A percentile compares a stretch with the other conserved stretches of the same genome.
phyloP scores from a whole-genome alignment of 176 grass and related monocot species.

The Rhynchospora tenuis region DNA sequence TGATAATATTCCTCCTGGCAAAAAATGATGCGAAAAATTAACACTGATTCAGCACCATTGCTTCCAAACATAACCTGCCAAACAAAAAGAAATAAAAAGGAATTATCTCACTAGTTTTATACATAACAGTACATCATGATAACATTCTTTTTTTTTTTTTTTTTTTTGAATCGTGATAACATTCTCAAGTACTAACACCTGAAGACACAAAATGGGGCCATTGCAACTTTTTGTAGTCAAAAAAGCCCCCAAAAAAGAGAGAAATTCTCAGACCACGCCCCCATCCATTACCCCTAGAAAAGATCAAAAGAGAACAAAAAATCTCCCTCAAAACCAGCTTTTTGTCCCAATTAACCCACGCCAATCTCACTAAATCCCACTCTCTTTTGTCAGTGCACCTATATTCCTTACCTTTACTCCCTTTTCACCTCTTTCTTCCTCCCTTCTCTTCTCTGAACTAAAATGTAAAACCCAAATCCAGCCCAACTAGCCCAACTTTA shows the following conservation, averaged over 20 bases:
- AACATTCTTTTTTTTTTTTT: too few species aligned
- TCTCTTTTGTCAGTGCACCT: constrained; percentile 20
- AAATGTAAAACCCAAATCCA: not conserved
- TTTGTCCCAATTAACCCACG: constrained; percentile 14
- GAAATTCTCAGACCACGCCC: constrained; percentile 31
- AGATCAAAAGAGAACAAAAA: constrained; percentile 18
- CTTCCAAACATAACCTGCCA: constrained; percentile 8
- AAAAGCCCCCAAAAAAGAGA: constrained; percentile 20
- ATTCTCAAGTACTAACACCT: not conserved
- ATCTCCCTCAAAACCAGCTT: constrained; percentile 30
- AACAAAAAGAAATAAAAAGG: not conserved
- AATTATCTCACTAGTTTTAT: not conserved
- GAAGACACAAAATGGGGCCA: constrained; percentile 3
- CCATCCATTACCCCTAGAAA: constrained; percentile 21
- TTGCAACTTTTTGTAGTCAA: constrained; percentile 19
- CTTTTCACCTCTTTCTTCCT: not conserved
- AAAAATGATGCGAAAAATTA: constrained; percentile 6
- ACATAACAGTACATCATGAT: not conserved
- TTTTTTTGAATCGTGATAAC: constrained; percentile 15
- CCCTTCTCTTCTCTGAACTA: not conserved
- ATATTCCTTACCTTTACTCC: not conserved
- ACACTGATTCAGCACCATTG: not conserved
- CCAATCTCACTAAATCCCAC: constrained; percentile 19
- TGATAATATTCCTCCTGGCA: not conserved
- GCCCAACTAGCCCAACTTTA: not conserved